These are phyloP conservation scores for Suillus fuscotomentosus DNA, from an alignment of 768 basidiomycete genomes.

Conservation along the genomic window DNA sequence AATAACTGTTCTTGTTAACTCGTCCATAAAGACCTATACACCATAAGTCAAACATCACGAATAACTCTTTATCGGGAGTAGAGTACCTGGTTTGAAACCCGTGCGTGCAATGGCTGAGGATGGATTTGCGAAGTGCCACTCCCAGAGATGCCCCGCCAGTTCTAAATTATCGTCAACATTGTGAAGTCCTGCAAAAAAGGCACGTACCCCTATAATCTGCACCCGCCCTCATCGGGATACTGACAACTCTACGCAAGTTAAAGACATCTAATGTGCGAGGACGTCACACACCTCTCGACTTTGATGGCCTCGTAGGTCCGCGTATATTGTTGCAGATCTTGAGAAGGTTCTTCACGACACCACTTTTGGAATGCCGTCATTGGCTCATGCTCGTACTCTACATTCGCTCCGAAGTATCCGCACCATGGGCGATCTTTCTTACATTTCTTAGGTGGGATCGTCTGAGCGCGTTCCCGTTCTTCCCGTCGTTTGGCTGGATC, in stretches of 20 bases:
- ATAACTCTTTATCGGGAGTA: background rate
- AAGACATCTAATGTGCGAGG: constrained; percentile 5
- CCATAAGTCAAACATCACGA: background rate
- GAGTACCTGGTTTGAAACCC: constrained; percentile 50
- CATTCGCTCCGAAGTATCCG: constrained; percentile 26
- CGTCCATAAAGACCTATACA: constrained; percentile 58
- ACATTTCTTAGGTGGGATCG: constrained; percentile 34
- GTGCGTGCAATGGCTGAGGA: constrained; percentile 51
- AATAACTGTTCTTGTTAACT: constrained; percentile 52
- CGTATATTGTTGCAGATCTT: constrained; percentile 69
- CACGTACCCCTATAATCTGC: constrained; percentile 67
- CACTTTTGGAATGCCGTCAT: constrained; percentile 42
- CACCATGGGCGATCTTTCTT: constrained; percentile 33
- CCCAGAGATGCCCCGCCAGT: constrained; percentile 43
- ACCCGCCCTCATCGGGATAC: constrained; percentile 51
- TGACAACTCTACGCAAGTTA: constrained; percentile 45
- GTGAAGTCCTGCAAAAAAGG: background rate
- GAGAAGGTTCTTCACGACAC: constrained; percentile 44
- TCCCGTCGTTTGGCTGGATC: constrained; percentile 11
- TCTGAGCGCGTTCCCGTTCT: constrained; percentile 19
- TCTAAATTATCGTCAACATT: constrained; percentile 27
- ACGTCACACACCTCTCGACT: constrained; percentile 52
- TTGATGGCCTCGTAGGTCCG: constrained; percentile 46
- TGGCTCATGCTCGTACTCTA: constrained; percentile 36
- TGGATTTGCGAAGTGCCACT: constrained; percentile 65